Base-by-base conservation (phyloP, 257 asterid genomes). In the Solanum pennellii region DNA sequence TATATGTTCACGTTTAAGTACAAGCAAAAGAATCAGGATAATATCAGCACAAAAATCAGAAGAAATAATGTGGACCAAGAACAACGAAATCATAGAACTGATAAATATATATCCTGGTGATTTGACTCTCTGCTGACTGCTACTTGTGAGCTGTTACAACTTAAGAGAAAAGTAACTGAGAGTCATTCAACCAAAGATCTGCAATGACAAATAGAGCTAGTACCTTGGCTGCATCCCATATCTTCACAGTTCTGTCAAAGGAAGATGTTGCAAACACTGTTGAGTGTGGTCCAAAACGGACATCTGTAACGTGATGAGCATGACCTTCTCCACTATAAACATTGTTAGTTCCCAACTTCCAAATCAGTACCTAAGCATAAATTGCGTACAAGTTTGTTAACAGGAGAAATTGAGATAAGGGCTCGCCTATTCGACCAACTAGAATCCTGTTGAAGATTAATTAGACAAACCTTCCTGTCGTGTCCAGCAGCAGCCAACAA, bases 401-500 rank as follows among this genome's bases (percentile, higher is more conserved):
- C 89, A 87, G 71, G 56, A 20, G 87, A 77, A 66, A 25, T 39
- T 65, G 66, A 62, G 62, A 47, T 49, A 71, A 14, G 47, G 6
- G 7, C 39, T 69, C 62, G 71, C 86, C 77, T 47, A 45, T 85
- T 77, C 69, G n/a, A 76, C 37, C 60, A 76, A 42, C 35, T 41
- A 49, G 16, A 29, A 82, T 82, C 69, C 71, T 82, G 9, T 18
- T 86, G 76, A 65, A 85, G 75, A 45, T 75, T 35, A 71, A 83
- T 31, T 59, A 79, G 83, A 79, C 49, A 3, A 87, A 91, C 96
- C 95, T 92, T 91, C 86, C 86, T 91, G 87, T 90, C 93, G 84
- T 91, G 91, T 52, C 96, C 96, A 59, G 92, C 96, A 87, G 91
- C 87, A 83, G 92, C 95, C 68, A 93, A 88, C 74, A 88, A 90